Conservation (phyloP, 2,329 filamentous ascomycete genomes). For the Albifimbria verrucaria region DNA sequence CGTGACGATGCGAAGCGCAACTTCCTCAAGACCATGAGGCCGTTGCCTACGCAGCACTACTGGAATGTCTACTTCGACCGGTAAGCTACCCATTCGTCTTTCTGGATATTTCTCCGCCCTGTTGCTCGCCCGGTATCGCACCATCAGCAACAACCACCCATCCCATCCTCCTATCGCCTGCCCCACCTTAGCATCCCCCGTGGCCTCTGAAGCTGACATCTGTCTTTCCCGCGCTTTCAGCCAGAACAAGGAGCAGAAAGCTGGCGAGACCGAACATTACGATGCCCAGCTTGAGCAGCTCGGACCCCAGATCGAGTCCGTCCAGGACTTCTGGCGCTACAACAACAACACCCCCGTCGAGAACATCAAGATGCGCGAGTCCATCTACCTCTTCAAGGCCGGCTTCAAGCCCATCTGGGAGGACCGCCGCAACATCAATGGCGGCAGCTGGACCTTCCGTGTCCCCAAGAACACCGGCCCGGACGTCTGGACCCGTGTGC, state of each 20-base stretch:
- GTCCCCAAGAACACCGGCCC: conserved; percentile 72
- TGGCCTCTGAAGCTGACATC: conserved; percentile 2
- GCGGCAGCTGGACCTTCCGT: conserved; percentile 90
- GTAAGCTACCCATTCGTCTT: conserved; percentile 28
- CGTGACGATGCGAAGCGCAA: conserved; percentile 81
- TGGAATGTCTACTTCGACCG: conserved; percentile 71
- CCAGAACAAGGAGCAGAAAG: conserved; percentile 42
- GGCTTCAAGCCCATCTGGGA: conserved; percentile 78
- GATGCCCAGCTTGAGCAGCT: conserved; percentile 59
- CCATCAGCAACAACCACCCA: too few relatives aligned
- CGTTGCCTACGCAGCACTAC: conserved; percentile 75
- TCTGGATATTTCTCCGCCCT: conserved; percentile 1
- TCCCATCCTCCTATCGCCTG: background rate
- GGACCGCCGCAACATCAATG: conserved; percentile 80
- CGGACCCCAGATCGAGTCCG: conserved; percentile 66
- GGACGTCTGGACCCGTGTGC: conserved; percentile 78
- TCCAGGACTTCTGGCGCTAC: conserved; percentile 83
- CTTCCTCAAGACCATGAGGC: conserved; percentile 70
- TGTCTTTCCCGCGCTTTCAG: conserved; percentile 19
- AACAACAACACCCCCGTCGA: conserved; percentile 78
- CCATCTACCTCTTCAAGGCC: conserved; percentile 75
- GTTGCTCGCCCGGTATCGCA: too few relatives aligned
- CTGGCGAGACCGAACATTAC: conserved; percentile 42
- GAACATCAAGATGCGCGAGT: conserved; percentile 73
- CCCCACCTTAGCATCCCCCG: background rate